Evolutionary conservation across 805 yeast species (phyloP).

Genomic region (Lachancea dasiensis): DNA sequence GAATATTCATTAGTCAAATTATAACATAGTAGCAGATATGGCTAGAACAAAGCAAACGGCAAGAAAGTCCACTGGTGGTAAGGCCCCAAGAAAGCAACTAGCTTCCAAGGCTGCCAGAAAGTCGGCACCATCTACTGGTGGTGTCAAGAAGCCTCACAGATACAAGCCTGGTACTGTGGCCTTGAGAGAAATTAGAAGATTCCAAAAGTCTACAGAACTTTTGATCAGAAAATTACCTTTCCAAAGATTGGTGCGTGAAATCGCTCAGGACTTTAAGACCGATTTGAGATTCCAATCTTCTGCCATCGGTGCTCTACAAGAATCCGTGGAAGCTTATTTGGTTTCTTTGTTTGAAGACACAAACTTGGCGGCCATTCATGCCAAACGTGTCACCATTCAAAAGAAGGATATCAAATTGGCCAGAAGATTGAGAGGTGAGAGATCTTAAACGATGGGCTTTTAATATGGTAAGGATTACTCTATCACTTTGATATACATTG

Average conservation of each 20-base stretch:
- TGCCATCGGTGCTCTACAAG: constrained; percentile 96
- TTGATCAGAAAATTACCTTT: constrained; percentile 94
- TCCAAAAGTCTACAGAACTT: constrained; percentile 92
- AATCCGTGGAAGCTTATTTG: constrained; percentile 96
- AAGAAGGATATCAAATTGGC: constrained; percentile 98
- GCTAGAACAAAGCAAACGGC: constrained; percentile 94
- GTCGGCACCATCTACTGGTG: constrained; percentile 87
- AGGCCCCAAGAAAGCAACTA: constrained; percentile 90
- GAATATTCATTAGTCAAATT: neutral
- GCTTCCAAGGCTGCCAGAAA: constrained; percentile 93
- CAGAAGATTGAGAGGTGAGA: constrained; percentile 96
- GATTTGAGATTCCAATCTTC: constrained; percentile 95
- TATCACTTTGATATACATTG: no score
- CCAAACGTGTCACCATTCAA: constrained; percentile 97
- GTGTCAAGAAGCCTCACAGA: constrained; percentile 94
- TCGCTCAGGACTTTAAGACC: constrained; percentile 89
- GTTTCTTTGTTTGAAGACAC: constrained; percentile 97
- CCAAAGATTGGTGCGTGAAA: constrained; percentile 95
- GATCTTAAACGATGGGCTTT: constrained; percentile 48
- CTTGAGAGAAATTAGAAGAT: constrained; percentile 93
- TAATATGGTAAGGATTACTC: no score
- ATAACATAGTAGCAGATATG: constrained; percentile 40
- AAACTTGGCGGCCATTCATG: constrained; percentile 97
- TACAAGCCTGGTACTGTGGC: constrained; percentile 97
- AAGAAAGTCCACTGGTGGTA: constrained; percentile 93